Evolutionary conservation across 2,329 filamentous ascomycete species (phyloP).

Genomic region (Pseudocercospora cruenta): DNA sequence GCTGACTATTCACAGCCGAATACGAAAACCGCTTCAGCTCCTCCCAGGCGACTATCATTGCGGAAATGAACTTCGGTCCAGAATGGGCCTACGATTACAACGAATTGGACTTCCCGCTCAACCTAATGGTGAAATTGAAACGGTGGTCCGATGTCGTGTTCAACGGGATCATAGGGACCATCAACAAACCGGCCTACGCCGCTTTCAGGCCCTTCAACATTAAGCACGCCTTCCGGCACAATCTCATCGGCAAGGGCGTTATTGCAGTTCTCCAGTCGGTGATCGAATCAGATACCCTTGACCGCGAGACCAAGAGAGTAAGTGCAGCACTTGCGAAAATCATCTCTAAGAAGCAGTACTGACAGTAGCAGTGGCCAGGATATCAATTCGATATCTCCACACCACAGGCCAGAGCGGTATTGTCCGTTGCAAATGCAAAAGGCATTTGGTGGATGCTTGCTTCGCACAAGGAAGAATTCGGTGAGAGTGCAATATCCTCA

Average conservation of each 20-base stretch:
- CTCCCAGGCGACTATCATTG: neutral
- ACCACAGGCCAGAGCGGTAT: neutral
- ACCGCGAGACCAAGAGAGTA: neutral
- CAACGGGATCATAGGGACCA: neutral
- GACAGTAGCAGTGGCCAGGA: constrained; percentile 7
- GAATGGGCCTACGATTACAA: neutral
- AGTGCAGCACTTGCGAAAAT: neutral
- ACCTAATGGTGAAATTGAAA: constrained; percentile 3
- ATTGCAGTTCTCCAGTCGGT: constrained; percentile 3
- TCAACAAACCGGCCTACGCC: neutral
- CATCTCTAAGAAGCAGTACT: neutral
- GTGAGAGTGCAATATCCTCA: constrained; percentile 4
- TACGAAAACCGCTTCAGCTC: neutral
- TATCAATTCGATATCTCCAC: neutral
- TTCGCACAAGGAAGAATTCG: constrained; percentile 13
- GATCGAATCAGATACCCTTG: neutral
- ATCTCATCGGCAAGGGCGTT: neutral
- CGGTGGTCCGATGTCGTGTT: constrained; percentile 12
- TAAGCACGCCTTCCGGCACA: constrained; percentile 3
- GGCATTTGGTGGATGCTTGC: constrained; percentile 14
- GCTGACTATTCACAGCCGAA: neutral
- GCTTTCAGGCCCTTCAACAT: neutral
- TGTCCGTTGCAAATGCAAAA: constrained; percentile 11
- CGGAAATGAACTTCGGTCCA: neutral
- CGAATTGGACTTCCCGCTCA: neutral